Evolutionary conservation across 2,329 filamentous ascomycete species (phyloP), one percentile per base, ranked within the genome.

Genomic region (Epichloe bromicola): DNA sequence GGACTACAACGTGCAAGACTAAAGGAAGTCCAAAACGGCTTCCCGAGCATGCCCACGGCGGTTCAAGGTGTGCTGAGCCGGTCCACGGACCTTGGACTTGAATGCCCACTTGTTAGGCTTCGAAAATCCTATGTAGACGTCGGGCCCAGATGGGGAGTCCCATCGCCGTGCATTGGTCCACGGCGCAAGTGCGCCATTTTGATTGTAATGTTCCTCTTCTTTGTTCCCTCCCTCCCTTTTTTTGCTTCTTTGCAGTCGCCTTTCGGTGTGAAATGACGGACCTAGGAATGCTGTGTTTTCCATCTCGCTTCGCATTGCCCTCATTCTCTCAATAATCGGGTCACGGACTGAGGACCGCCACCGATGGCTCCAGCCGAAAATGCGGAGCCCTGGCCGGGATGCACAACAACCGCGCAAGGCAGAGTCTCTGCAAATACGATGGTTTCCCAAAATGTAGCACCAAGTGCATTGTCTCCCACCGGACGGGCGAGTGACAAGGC

Each of bases 381-480:
- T 41, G 12, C 42, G 7, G 46, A 33, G 15, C 26, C 12, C 46
- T 39, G 41, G 46, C 41, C 50, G 20, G 48, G 33, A 30, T 20
- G 41, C 30, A 37, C 19, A 23, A 14, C 43, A 33, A 12, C 33
- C 43, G 10, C 52, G 36, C 33, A 15, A 26, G 37, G 12, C 14
- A n/a, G 23, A 20, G 7, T 4, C 15, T 17, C 46, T 23, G 38
- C 10, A 8, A 12, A 40, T 19, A 14, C 40, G 0, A 44, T 26
- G 41, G 19, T 39, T 14, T 43, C 30, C 20, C 48, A 44, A 5
- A 23, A n/a, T 33, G 26, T 5, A 36, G 41, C 43, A 10, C 44
- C 26, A 33, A 19, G 30, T n/a, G 40, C 41, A 19, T 43, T 15
- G 39, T 43, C 54, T 15, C 51, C 48, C 30, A 52, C 36, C 14